These are phyloP conservation scores for Chrysophaeum taylorii DNA, from an alignment of 352 stramenopile genomes.

Conservation along the genomic window DNA sequence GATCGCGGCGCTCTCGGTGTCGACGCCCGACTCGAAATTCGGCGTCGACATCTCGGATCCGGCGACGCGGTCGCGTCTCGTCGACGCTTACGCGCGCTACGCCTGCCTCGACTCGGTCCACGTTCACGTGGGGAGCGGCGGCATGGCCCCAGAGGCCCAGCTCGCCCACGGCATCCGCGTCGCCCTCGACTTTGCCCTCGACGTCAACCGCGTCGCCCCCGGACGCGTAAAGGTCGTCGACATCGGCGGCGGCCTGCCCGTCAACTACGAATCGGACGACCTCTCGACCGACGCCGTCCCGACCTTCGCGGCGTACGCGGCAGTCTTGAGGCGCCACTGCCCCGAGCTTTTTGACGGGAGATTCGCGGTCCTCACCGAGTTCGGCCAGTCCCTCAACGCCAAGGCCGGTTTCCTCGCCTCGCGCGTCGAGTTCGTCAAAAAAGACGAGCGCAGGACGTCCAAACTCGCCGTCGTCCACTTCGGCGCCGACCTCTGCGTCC, in stretches of 20 bases:
- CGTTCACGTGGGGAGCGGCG: constrained; percentile 64
- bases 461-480: constrained; percentile 70
- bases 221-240: constrained; percentile 64
- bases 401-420: constrained; percentile 70
- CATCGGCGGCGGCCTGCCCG: constrained; percentile 76
- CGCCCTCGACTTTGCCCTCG: constrained; percentile 57
- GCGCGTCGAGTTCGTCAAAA: constrained; percentile 72
- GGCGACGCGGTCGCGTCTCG: neutral
- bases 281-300: constrained; percentile 44
- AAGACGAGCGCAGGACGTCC: constrained; percentile 40
- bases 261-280: constrained; percentile 61
- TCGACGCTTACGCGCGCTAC: constrained; percentile 40
- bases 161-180: constrained; percentile 59
- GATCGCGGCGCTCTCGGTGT: constrained; percentile 68
- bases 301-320: constrained; percentile 64
- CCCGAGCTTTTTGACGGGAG: constrained; percentile 66
- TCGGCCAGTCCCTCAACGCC: constrained; percentile 66
- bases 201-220: constrained; percentile 49
- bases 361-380: constrained; percentile 77
- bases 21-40: constrained; percentile 77
- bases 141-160: constrained; percentile 54
- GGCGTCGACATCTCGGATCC: constrained; percentile 44
- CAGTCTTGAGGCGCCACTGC: constrained; percentile 48
- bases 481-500: constrained; percentile 73
- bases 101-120: constrained; percentile 71